Evolutionary conservation across 805 yeast species (phyloP), one percentile per base, ranked within the genome.

Genomic region (Sugiyamaella marilandica): DNA sequence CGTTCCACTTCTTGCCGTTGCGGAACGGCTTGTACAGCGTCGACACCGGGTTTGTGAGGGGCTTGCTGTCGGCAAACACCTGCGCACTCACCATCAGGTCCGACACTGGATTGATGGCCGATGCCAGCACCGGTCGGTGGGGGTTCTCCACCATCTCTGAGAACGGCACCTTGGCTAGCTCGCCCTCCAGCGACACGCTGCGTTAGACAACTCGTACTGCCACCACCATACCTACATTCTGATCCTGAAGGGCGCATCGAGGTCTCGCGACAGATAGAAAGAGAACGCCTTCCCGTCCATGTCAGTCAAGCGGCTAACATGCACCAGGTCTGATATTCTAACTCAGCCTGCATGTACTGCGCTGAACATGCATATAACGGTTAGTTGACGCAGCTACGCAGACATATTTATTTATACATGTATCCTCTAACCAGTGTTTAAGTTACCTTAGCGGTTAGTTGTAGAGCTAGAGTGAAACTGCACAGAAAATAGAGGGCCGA

Each of bases 231-330:
- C 65, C 11, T 51, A 67, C 60, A 83, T 67, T 54, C 76, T 81
- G 5, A 83, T 65, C 26, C 71, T 62, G 51, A 84, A 70, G 0
- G 78, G 80, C 2, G 72, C 56, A 34, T 76, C 73, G 16, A 83
- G 62, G 55, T 82, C 87, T 53, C 77, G 74, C 0, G 87, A 81
- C 2, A 78, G 70, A 60, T 80, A 79, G 63, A 80, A 83, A 5
- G 83, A 76, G 32, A 79, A 74, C 41, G 77, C 74, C 45, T 70
- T 72, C 43, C 61, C 62, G 49, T 67, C 69, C 72, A 68, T 68
- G 49, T 39, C 41, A 49, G 47, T 26, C 19, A 34, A 16, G 50
- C 45, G 50, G 48, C 33, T 14, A n/a, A 34, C 29, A 34, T 34
- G 37, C 16, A 14, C 16, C 16, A 14, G 9, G 37, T 24, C 3